Evolutionary conservation across 169 alveolate genomes (phyloP).

Genomic region (Plasmodium knowlesi): DNA sequence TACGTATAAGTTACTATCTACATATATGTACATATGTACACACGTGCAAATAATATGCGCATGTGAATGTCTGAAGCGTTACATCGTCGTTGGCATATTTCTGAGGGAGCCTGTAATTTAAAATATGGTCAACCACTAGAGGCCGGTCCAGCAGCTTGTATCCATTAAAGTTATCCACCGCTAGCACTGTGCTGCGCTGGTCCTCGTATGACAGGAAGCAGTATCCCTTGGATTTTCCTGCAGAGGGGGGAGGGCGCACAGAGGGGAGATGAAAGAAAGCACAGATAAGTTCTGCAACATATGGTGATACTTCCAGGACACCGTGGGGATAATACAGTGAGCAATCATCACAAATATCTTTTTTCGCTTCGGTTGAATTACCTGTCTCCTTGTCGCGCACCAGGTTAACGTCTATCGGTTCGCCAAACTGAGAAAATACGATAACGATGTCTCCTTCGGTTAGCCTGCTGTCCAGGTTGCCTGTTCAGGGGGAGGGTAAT

Average conservation of each 20-base stretch:
- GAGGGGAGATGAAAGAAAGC: not conserved
- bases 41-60: not conserved
- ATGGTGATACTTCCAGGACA: not conserved
- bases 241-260: not conserved
- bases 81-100: conserved; percentile 30
- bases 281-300: not conserved
- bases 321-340: not conserved
- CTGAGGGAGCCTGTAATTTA: conserved; percentile 90
- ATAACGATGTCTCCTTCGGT: conserved; percentile 98
- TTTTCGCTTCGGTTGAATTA: conserved; percentile 6
- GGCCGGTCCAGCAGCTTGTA: conserved; percentile 90
- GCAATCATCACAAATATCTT: not conserved
- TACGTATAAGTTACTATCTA: not conserved
- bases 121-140: conserved; percentile 96
- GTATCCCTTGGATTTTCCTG: conserved; percentile 93
- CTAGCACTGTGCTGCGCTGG: conserved; percentile 97
- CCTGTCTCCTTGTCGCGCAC: conserved; percentile 97
- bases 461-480: conserved; percentile 93
- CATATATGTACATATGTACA: not conserved
- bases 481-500: conserved; percentile 76
- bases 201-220: conserved; percentile 97
- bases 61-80: not conserved
- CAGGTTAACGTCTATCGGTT: conserved; percentile 95
- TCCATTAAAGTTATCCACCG: conserved; percentile 99
- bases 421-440: conserved; percentile 98